Conservation (phyloP, 108 stramenopile genomes). For the Skeletonema grethae region DNA sequence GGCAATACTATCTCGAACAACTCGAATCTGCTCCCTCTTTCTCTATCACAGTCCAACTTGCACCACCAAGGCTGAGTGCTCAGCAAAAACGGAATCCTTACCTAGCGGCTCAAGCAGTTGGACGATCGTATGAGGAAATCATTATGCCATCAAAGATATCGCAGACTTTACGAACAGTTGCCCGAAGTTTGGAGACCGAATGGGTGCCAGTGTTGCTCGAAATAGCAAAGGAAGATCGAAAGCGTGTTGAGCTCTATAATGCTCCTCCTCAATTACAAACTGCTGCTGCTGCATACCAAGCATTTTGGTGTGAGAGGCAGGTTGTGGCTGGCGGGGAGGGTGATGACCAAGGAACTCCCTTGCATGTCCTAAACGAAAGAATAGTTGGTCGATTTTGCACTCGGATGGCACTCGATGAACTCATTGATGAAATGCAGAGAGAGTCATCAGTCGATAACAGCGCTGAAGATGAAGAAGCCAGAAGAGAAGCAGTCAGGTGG, state of each 20-base stretch:
- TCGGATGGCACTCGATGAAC: neutral
- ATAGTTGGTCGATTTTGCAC: slow-evolving; percentile 11
- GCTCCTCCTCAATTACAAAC: slow-evolving; percentile 10
- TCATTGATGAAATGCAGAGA: slow-evolving; percentile 1
- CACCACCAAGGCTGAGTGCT: slow-evolving; percentile 4
- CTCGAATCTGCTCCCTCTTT: neutral
- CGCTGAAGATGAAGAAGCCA: neutral
- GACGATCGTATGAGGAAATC: slow-evolving; percentile 7
- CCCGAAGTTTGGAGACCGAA: slow-evolving; percentile 4
- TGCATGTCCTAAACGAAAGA: neutral
- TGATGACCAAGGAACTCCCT: slow-evolving; percentile 11
- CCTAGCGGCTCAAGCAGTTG: slow-evolving; percentile 6
- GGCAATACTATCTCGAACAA: slow-evolving; percentile 3
- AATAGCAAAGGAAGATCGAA: slow-evolving; percentile 4
- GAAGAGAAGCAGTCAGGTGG: neutral
- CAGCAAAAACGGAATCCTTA: slow-evolving; percentile 10
- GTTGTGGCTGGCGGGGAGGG: slow-evolving; percentile 9
- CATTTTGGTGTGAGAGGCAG: neutral
- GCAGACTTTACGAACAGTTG: slow-evolving; percentile 8
- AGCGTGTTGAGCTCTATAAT: neutral
- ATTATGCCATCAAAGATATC: slow-evolving; percentile 6
- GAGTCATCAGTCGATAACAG: neutral
- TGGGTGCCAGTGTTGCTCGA: slow-evolving; percentile 2
- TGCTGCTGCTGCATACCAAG: neutral
- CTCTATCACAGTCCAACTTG: slow-evolving; percentile 11